Percentiles rank a stretch among this genome's conserved stretches.
Evolutionary conservation across 306 rosid species (phyloP).

Genomic region (Rosa persica): DNA sequence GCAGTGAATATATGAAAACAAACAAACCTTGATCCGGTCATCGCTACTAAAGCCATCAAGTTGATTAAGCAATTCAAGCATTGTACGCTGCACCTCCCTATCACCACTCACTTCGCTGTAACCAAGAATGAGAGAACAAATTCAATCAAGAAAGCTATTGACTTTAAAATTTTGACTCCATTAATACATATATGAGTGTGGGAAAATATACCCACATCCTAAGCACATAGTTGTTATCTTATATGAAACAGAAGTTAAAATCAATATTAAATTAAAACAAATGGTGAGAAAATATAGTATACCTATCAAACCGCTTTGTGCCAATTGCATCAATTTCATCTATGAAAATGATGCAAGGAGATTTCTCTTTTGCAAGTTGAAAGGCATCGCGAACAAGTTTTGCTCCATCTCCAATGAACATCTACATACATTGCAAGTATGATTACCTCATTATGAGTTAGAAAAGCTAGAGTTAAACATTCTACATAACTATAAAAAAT

Average conservation of each 20-base stretch:
- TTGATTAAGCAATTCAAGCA: slow-evolving; percentile 93
- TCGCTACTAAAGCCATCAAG: slow-evolving; percentile 96
- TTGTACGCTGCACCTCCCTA: slow-evolving; percentile 95
- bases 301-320: slow-evolving; percentile 97
- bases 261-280: neutral
- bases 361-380: slow-evolving; percentile 94
- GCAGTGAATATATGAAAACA: neutral
- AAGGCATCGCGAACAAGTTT: slow-evolving; percentile 96
- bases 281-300: slow-evolving; percentile 15
- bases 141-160: slow-evolving; percentile 20
- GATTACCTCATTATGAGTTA: neutral
- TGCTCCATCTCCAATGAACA: slow-evolving; percentile 97
- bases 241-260: neutral
- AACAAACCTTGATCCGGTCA: slow-evolving; percentile 84
- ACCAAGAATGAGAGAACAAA: slow-evolving; percentile 21
- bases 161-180: neutral
- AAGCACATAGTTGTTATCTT: neutral
- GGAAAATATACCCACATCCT: neutral
- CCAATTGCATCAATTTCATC: slow-evolving; percentile 99
- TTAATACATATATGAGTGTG: neutral
- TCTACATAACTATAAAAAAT: neutral
- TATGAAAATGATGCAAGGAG: slow-evolving; percentile 94
- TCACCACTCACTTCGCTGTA: slow-evolving; percentile 96
- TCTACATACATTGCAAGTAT: slow-evolving; percentile 41
- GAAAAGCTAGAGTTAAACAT: neutral